Base-by-base conservation (phyloP, 257 asterid genomes). In the Catharanthus roseus region DNA sequence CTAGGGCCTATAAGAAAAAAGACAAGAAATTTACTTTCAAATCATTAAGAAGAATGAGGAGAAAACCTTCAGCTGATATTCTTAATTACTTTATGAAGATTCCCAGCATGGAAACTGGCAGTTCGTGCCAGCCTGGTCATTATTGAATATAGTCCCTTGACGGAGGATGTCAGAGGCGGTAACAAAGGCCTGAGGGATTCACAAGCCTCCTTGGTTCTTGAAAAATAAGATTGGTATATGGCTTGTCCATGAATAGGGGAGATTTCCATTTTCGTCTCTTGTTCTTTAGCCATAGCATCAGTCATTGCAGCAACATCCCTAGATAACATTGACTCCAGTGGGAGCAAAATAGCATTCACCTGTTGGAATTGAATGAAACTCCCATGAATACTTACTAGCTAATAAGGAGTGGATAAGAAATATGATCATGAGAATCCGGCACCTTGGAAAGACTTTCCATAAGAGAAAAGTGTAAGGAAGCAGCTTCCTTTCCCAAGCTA, bases 211-310 rank as follows among this genome's bases (percentile, higher is more conserved):
- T 82, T 84, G 74, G 84, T 78, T 81, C 91, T 89, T 65, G 74
- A 80, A 76, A 86, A 81, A 75, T 95, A 95, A 81, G 99, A 95
- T 80, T 87, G 96, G 85, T 85, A 88, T 72, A 95, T 86, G 76
- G 96, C 96, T 84, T 91, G 95, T 50, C 99, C 99, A 78, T 95
- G 99, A 83, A 91, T 87, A 67, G 88, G 97, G 76, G 97, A 86
- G 67, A 95, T 86, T 80, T 88, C 96, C 82, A 81, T 69, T 58
- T 82, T 82, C 42, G 84, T 81, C 83, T 89, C 96, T 68, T 78
- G 83, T 76, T 88, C 96, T 78, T 73, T 85, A 73, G 88, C 72
- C 96, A 89, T 86, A 55, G 90, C 90, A 72, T 89, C 95, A 68
- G 92, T 85, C 92, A 95, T 88, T 60, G 96, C 90, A 75, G 91